Percentiles rank a stretch among this genome's conserved stretches.
These are phyloP conservation scores for Globisporangium ultimum DNA, from an alignment of 352 stramenopile genomes.

Conservation along the genomic window DNA sequence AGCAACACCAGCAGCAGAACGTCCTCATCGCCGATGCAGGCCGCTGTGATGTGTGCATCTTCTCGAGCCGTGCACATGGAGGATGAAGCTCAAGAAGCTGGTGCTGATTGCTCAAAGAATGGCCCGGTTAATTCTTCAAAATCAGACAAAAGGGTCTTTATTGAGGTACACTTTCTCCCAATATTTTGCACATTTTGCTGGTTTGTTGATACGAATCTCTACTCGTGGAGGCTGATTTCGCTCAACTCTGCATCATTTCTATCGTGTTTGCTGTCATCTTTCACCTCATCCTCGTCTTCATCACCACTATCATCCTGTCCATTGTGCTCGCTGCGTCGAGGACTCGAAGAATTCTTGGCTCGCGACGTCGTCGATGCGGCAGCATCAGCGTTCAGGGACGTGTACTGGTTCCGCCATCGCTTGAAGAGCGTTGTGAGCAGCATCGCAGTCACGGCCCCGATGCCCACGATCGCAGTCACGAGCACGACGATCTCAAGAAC, in stretches of 20 bases:
- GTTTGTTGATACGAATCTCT: neutral
- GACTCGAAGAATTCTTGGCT: constrained; percentile 4
- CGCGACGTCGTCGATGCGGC: neutral
- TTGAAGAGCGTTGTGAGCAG: constrained; percentile 38
- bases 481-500: constrained; percentile 19
- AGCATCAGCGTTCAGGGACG: constrained; percentile 28
- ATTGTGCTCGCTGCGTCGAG: constrained; percentile 15
- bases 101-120: neutral
- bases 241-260: constrained; percentile 34
- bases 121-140: neutral
- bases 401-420: constrained; percentile 58
- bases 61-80: neutral
- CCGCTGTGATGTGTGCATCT: constrained; percentile 10
- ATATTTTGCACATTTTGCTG: neutral
- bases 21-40: constrained; percentile 8
- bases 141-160: too few relatives aligned
- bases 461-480: constrained; percentile 25
- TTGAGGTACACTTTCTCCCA: neutral
- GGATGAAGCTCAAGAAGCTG: neutral
- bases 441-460: constrained; percentile 13
- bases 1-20: neutral
- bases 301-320: constrained; percentile 5
- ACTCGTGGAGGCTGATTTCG: constrained; percentile 52
- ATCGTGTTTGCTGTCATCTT: neutral
- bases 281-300: constrained; percentile 2